These are phyloP conservation scores for Rutidosis leptorrhynchoides DNA, from an alignment of 129 eudicot genomes.

Conservation along the genomic window DNA sequence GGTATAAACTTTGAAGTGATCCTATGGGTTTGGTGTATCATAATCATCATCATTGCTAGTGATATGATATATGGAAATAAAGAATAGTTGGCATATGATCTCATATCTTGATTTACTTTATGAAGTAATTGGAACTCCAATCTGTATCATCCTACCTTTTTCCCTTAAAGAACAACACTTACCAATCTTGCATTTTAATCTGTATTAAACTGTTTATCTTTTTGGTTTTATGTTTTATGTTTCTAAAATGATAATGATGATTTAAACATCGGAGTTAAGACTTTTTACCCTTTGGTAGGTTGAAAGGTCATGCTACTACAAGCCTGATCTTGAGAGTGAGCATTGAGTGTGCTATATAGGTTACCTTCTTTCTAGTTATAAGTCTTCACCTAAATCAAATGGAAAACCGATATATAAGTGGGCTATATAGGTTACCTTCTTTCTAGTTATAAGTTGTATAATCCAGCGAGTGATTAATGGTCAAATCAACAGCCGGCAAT, in stretches of 20 bases:
- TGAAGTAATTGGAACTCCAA: conserved; percentile 38
- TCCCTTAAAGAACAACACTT: conserved; percentile 26
- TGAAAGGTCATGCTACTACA: background rate
- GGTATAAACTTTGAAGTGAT: conserved; percentile 30
- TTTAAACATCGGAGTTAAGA: background rate
- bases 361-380: too few relatives aligned
- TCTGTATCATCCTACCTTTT: conserved; percentile 37
- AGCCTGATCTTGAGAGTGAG: background rate
- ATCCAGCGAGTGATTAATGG: too few relatives aligned
- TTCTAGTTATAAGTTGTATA: too few relatives aligned
- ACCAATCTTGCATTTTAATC: background rate
- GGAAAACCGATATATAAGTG: too few relatives aligned
- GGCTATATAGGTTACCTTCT: too few relatives aligned
- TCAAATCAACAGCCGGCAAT: too few relatives aligned
- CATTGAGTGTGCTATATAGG: too few relatives aligned
- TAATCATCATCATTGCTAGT: conserved; percentile 38
- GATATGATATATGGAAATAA: conserved; percentile 30
- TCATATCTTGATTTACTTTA: conserved; percentile 27
- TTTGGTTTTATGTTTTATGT: background rate
- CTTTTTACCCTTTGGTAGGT: background rate
- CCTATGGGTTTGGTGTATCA: conserved; percentile 33
- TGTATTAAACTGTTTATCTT: background rate
- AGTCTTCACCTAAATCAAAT: too few relatives aligned
- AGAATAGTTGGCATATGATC: conserved; percentile 36
- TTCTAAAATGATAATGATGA: too few relatives aligned